Evolutionary conservation across 495 filamentous ascomycete genomes (phyloP).

Genomic region (Penicillium malachiteum): DNA sequence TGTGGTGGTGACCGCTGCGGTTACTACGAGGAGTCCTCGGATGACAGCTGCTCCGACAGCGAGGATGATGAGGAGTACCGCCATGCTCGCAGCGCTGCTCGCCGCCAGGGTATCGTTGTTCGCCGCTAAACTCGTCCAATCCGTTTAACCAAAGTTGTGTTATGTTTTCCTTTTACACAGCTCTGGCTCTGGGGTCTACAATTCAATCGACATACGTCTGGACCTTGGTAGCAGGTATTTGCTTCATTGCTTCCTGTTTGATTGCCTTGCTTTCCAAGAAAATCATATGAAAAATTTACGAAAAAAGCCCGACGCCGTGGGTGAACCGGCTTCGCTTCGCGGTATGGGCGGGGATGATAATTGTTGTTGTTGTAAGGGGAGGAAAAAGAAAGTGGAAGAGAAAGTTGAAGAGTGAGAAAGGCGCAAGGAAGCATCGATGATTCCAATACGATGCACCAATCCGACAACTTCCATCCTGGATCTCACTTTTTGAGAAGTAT

Average conservation of each 20-base stretch:
- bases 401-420: conserved; percentile 2
- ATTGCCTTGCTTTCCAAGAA: conserved; percentile 16
- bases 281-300: conserved; percentile 19
- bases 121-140: conserved; percentile 41
- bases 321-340: conserved; percentile 24
- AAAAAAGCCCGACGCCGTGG: conserved; percentile 27
- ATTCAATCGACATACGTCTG: conserved; percentile 11
- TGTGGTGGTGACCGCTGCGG: conserved; percentile 85
- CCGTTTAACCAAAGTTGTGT: background rate
- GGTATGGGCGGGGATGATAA: conserved; percentile 25
- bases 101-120: conserved; percentile 78
- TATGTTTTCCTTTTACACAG: background rate
- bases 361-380: conserved; percentile 5
- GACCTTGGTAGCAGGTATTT: conserved; percentile 12
- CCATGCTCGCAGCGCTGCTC: conserved; percentile 46
- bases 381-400: background rate
- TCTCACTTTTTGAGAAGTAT: background rate
- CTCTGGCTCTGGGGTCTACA: background rate
- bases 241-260: conserved; percentile 19
- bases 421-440: conserved; percentile 18
- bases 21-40: conserved; percentile 62
- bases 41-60: conserved; percentile 50
- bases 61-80: conserved; percentile 59
- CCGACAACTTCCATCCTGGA: conserved; percentile 19
- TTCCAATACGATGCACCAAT: conserved; percentile 13